phyloP scores from a whole-genome alignment of 2,329 filamentous ascomycete genomes.

The Trematosphaeria pertusa region DNA sequence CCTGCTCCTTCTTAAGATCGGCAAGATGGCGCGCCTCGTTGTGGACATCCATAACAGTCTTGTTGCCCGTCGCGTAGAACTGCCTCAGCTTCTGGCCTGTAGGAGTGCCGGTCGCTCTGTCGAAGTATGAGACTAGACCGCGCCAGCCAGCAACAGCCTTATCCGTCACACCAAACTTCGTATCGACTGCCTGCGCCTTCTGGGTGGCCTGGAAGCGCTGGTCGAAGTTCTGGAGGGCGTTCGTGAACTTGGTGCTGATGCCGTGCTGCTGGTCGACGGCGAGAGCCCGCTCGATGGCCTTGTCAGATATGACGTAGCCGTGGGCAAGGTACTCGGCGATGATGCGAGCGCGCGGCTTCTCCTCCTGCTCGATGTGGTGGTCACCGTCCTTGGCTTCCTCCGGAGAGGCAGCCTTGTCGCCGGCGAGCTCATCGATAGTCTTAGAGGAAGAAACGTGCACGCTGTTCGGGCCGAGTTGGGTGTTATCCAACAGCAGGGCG shows the following conservation, averaged over 20 bases:
- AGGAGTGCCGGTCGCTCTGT: conserved; percentile 86
- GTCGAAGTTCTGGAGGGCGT: conserved; percentile 78
- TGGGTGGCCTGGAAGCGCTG: conserved; percentile 86
- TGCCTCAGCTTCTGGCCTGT: conserved; percentile 86
- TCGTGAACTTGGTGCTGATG: conserved; percentile 80
- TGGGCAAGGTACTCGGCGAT: conserved; percentile 96
- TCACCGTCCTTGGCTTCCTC: conserved; percentile 59
- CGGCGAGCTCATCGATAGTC: conserved; percentile 68
- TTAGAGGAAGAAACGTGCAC: conserved; percentile 81
- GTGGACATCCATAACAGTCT: conserved; percentile 94
- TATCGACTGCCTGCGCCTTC: conserved; percentile 82
- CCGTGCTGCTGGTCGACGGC: conserved; percentile 90
- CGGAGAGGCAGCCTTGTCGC: conserved; percentile 64
- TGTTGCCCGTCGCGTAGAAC: conserved; percentile 85
- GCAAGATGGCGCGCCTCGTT: conserved; percentile 87
- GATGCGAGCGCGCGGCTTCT: conserved; percentile 94
- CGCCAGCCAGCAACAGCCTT: conserved; percentile 72
- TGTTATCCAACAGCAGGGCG: conserved; percentile 95
- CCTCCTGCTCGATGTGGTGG: conserved; percentile 86
- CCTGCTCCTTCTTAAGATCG: conserved; percentile 84
- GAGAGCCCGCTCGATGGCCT: conserved; percentile 81
- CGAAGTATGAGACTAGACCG: conserved; percentile 86
- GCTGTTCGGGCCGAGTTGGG: conserved; percentile 78
- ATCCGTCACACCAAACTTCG: conserved; percentile 80
- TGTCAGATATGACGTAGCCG: conserved; percentile 83